Evolutionary conservation across 2,329 filamentous ascomycete species (phyloP), one percentile per base, ranked within the genome.

Genomic region (Verticillium nubilum): DNA sequence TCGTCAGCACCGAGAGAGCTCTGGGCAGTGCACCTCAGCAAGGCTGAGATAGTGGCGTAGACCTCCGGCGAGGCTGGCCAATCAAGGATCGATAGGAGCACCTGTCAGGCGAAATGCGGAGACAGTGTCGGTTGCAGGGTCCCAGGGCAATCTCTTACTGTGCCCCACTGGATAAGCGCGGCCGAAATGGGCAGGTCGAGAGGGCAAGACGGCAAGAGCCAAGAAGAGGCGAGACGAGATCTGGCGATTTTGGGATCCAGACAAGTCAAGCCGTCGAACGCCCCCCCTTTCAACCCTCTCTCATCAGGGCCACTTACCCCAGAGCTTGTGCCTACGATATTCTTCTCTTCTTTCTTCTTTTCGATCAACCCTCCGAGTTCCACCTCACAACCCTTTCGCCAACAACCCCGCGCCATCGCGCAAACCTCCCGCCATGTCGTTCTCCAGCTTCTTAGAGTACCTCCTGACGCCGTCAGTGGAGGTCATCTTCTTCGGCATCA

Each of bases 401-500:
- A 47, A 59, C 55, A 63, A 64, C 61, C 60, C 62, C 29, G 29
- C 61, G 23, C 42, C 42, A 23, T 27, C 29, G 37, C 13, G 53
- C 33, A 19, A n/a, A 29, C 58, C 29, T 26, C 52, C 65, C 66
- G 67, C 64, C 63, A 79, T 80, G 73, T 69, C 68, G 63, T 69
- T 79, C 59, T 69, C 72, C 60, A 64, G 72, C 56, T 66, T 78
- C 67, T 65, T 85, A 67, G 80, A 84, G 72, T 76, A 77, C 61
- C 73, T 86, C 60, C 75, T 89, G 69, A 83, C 79, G 60, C 86
- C 86, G n/a, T 86, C 86, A 17, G 66, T 78, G 12, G 71, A 84
- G 58, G 80, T 86, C 61, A 83, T 98, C 67, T 66, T 87, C 62
- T 71, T 94, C 70, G 89, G 92, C 15, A 69, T 89, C 23, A 64